Evolutionary conservation across 2,329 filamentous ascomycete species (phyloP), one percentile per base, ranked within the genome.

Genomic region (Trichoderma hamatum): DNA sequence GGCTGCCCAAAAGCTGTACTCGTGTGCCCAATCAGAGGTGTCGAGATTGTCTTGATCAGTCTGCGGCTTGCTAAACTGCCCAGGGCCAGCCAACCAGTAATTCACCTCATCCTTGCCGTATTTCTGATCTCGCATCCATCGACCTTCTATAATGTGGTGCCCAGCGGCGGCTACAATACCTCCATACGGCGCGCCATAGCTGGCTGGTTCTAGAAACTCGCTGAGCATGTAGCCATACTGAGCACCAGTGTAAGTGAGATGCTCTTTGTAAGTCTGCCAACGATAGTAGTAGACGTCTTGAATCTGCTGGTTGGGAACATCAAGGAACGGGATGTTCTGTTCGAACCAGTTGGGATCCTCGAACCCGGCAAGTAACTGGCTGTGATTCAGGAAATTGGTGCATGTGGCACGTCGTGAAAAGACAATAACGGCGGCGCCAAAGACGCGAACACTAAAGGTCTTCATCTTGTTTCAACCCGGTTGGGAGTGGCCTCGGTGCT

Each of bases 1-100:
- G 36, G 58, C 58, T 46, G 26, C 58, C 58, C 58, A 61, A 16
- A 61, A 61, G 36, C 58, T 61, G 36, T 61, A 61, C 9, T 61
- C 58, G 16, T 61, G 58, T 11, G 58, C 58, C 58, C 58, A 61
- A 13, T 61, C 58, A 21, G 58, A 61, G 36, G 58, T 49, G 16
- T 61, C 58, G 7, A 36, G 16, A 30, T 61, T 61, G 36, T 61
- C 30, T 13, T n/a, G 9, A 11, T 61, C 58, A 11, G 32, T 46
- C 32, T 61, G 58, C 10, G 36, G 58, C 6, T 61, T 61, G 26
- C 16, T 26, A 28, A 61, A 61, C 24, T 43, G 36, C 10, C 58
- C 58, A 32, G 58, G 58, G 5, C 58, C 58, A 10, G 58, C 58
- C 24, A 61, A 14, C 58, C 58, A 61, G 7, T 32, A 55, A n/a